phyloP scores from a whole-genome alignment of 2,329 filamentous ascomycete species.

The Phialophora macrospora region DNA sequence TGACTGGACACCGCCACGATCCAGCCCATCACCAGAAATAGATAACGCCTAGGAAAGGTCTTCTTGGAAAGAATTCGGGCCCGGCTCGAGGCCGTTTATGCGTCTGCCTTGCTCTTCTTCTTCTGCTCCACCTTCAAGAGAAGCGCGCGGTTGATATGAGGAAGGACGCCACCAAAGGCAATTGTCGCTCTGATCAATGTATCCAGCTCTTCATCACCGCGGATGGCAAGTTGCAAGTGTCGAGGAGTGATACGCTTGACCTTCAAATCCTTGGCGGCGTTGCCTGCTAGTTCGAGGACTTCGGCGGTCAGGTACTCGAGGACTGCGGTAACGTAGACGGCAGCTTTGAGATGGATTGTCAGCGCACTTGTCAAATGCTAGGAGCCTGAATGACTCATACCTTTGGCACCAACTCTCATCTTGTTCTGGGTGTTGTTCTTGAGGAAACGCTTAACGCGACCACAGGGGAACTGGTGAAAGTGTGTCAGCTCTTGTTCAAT shows the following conservation, averaged over 20 bases:
- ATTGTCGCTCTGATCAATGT: conserved; percentile 97
- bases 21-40: conserved; percentile 13
- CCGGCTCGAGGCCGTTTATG: conserved; percentile 11
- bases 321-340: conserved; percentile 96
- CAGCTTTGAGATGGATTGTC: conserved; percentile 58
- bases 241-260: conserved; percentile 99
- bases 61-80: background rate
- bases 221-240: conserved; percentile 96
- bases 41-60: background rate
- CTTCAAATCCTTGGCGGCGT: conserved; percentile 98
- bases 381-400: conserved; percentile 42
- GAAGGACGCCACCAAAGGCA: conserved; percentile 95
- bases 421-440: conserved; percentile 99
- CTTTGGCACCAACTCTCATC: conserved; percentile 98
- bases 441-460: conserved; percentile 99
- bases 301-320: conserved; percentile 98
- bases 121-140: conserved; percentile 96
- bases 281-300: conserved; percentile 96
- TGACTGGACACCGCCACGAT: conserved; percentile 27
- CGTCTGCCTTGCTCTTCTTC: conserved; percentile 74
- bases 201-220: conserved; percentile 97
- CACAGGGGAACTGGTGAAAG: conserved; percentile 82
- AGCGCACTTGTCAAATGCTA: conserved; percentile 2
- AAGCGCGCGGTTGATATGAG: conserved; percentile 97
- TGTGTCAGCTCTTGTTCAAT: conserved; percentile 15